phyloP scores from a whole-genome alignment of 352 stramenopile genomes.

The Albugo candida region DNA sequence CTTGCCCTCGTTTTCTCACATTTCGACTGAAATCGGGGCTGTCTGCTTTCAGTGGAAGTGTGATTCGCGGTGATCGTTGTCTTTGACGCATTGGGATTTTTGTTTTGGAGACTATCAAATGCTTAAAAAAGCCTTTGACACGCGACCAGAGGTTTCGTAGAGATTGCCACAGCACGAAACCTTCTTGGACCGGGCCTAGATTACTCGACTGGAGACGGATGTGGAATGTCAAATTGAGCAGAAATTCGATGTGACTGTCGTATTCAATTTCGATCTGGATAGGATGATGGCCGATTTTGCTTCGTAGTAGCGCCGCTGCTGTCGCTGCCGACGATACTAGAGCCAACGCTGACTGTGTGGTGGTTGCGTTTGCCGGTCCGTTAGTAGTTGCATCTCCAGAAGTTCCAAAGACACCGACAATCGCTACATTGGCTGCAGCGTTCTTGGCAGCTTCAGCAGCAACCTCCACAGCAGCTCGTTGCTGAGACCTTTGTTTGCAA shows the following conservation, averaged over 20 bases:
- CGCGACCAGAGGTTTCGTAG: no score
- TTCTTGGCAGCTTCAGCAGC: neutral
- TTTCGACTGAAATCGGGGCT: neutral
- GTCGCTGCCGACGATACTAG: slow-evolving; percentile 59
- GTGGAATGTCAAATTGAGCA: slow-evolving; percentile 31
- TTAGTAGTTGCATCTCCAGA: no score
- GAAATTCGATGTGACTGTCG: slow-evolving; percentile 26
- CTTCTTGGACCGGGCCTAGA: no score
- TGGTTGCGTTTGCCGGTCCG: slow-evolving; percentile 20
- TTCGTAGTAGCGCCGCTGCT: slow-evolving; percentile 31
- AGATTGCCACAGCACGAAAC: no score
- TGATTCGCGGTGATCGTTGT: no score
- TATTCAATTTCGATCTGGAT: slow-evolving; percentile 68
- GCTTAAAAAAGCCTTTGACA: neutral
- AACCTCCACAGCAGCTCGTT: no score
- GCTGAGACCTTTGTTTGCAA: no score
- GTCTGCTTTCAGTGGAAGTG: neutral
- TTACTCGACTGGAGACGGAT: slow-evolving; percentile 11
- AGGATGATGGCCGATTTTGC: slow-evolving; percentile 47
- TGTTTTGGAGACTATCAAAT: neutral
- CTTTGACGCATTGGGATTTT: neutral
- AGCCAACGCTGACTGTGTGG: slow-evolving; percentile 1
- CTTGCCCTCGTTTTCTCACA: neutral
- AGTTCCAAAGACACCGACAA: slow-evolving; percentile 21
- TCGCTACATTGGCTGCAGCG: neutral